Evolutionary conservation across 2,329 filamentous ascomycete genomes (phyloP).

Genomic region (Knufia fluminis): DNA sequence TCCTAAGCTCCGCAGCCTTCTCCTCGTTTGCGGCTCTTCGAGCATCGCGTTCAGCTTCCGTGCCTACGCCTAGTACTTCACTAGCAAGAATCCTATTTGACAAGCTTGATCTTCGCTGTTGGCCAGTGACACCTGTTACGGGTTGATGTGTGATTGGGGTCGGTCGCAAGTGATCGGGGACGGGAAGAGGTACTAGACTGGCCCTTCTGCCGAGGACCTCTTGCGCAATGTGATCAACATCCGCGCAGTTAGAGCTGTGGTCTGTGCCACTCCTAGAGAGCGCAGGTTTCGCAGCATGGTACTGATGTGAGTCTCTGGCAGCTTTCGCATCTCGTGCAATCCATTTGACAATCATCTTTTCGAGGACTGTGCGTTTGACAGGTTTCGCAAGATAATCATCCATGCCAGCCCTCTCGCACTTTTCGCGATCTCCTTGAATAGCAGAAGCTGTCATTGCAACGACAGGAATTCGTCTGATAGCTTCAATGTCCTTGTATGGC

Average conservation of each 20-base stretch:
- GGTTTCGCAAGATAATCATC: constrained; percentile 68
- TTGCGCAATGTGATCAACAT: constrained; percentile 15
- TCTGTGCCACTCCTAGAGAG: constrained; percentile 13
- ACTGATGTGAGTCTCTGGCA: not conserved
- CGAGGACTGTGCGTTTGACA: constrained; percentile 58
- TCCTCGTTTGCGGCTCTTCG: constrained; percentile 45
- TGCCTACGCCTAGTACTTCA: constrained; percentile 16
- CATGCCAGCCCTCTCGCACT: constrained; percentile 65
- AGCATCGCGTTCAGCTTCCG: constrained; percentile 38
- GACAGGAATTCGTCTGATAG: constrained; percentile 55
- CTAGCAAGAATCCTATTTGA: constrained; percentile 24
- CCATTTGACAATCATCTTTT: constrained; percentile 65
- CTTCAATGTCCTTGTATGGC: constrained; percentile 52
- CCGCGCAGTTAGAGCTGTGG: constrained; percentile 19
- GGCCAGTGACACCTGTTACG: constrained; percentile 23
- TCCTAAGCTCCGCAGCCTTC: constrained; percentile 44
- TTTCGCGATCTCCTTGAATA: constrained; percentile 67
- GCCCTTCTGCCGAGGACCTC: constrained; percentile 11
- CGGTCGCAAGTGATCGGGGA: not conserved
- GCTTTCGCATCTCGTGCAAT: constrained; percentile 30
- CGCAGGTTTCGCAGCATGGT: constrained; percentile 2
- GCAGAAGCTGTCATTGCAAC: constrained; percentile 76
- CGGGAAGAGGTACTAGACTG: not conserved
- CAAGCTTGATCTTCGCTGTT: constrained; percentile 21
- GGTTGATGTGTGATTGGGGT: constrained; percentile 11